These are phyloP conservation scores for Cryphonectria parasitica DNA, from an alignment of 2,329 filamentous ascomycete genomes.

Conservation along the genomic window DNA sequence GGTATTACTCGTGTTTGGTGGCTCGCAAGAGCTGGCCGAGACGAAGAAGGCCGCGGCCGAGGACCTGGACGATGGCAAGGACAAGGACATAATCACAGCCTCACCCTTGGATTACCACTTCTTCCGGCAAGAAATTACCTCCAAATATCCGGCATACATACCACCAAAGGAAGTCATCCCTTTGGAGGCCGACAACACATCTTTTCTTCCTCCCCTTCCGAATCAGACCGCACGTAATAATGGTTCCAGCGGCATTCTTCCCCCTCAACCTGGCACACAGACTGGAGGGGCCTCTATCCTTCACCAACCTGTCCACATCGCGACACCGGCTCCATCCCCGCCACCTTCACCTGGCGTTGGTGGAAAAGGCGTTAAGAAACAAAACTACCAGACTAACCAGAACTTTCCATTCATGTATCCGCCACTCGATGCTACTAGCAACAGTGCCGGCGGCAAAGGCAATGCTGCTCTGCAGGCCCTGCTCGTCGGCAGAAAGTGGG, in stretches of 20 bases:
- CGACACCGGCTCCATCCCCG: constrained; percentile 94
- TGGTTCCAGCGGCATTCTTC: constrained; percentile 64
- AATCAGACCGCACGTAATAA: constrained; percentile 70
- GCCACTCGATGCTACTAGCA: constrained; percentile 85
- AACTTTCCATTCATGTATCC: constrained; percentile 98
- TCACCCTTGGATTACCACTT: constrained; percentile 95
- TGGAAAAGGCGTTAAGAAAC: constrained; percentile 94
- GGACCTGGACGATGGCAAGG: constrained; percentile 59
- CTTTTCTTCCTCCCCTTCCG: constrained; percentile 82
- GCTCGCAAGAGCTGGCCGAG: constrained; percentile 70
- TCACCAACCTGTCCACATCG: constrained; percentile 95
- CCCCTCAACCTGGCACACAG: constrained; percentile 56
- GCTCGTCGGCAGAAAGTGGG: constrained; percentile 83
- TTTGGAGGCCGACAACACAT: constrained; percentile 87
- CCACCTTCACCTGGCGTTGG: constrained; percentile 86
- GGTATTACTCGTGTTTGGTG: constrained; percentile 82
- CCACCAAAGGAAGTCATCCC: constrained; percentile 83
- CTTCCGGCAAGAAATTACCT: constrained; percentile 95
- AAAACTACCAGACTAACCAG: constrained; percentile 99
- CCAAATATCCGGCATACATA: constrained; percentile 96
- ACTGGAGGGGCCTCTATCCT: constrained; percentile 77
- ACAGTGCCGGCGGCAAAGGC: constrained; percentile 88
- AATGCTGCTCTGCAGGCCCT: constrained; percentile 77
- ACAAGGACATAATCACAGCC: constrained; percentile 82
- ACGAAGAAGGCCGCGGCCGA: constrained; percentile 75